Evolutionary conservation across 495 filamentous ascomycete species (phyloP), one percentile per base, ranked within the genome.

Genomic region (Hyaloscypha finlandica): DNA sequence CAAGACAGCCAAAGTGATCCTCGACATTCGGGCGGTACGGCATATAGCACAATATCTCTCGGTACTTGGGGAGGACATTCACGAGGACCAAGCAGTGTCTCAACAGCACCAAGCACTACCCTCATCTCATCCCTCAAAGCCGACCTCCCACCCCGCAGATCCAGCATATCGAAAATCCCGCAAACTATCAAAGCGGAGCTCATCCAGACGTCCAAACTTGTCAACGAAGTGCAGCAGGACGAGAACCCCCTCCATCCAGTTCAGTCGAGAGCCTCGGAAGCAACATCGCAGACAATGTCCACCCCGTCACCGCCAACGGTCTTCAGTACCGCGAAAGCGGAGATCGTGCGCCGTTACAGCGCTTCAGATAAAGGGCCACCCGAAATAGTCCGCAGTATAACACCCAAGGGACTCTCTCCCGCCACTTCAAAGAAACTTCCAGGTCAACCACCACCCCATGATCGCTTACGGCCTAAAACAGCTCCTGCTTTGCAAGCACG

Each of bases 11-110:
- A 35, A 20, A 67, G 33, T 48, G 67, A 73, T 45, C 68, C 56
- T 2, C 53, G 71, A 16, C 64, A 70, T 63, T 70, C 67, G 8
- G 68, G 61, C 4, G 67, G 71, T n/a, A 73, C 64, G 9, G 42
- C 19, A 22, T 73, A 70, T 53, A 70, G 65, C 32, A 67, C 60
- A 29, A 20, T 45, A 25, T 37, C 67, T 6, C 35, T 59, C 9
- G 31, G 22, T 6, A 63, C 66, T 16, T 37, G 14, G 19, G 5
- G 45, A 16, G 42, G 58, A 12, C 66, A 67, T 45, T 71, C 66
- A 12, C 37, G 69, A 42, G 56, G 57, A 31, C 32, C 60, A 39
- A 74, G 71, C 32, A 68, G 45, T 59, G 45, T 56, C n/a, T 74
- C 71, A 9, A 68, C 59, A 16, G 45, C 68, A 30, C 59, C 63